These are phyloP conservation scores for Rutstroemia sp. DNA, from an alignment of 2,329 filamentous ascomycete species.

Conservation along the genomic window DNA sequence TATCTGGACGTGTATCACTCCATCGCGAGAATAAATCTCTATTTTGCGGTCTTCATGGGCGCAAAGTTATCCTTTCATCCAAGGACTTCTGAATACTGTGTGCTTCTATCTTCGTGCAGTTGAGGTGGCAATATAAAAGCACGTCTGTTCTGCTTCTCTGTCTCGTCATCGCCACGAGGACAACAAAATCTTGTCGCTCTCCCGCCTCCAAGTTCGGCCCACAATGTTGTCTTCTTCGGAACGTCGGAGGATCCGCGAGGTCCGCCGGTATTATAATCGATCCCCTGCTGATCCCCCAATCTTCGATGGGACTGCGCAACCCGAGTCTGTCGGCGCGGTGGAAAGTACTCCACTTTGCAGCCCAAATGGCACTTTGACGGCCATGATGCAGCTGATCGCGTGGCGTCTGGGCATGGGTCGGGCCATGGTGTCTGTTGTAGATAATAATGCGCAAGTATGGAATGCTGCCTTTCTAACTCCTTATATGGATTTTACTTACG, in stretches of 20 bases:
- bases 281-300: conserved; percentile 3
- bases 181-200: no score
- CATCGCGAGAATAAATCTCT: background rate
- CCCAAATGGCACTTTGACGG: conserved; percentile 34
- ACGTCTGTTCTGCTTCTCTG: no score
- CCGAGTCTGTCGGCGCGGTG: background rate
- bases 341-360: conserved; percentile 6
- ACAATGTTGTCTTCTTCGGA: conserved; percentile 3
- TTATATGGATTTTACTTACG: background rate
- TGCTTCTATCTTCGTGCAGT: no score
- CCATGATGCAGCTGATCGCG: conserved; percentile 39
- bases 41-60: no score
- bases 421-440: conserved; percentile 39
- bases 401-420: conserved; percentile 37
- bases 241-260: conserved; percentile 6
- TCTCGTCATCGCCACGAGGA: no score
- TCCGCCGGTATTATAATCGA: conserved; percentile 6
- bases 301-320: background rate
- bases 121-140: no score
- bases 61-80: no score
- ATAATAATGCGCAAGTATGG: conserved; percentile 19
- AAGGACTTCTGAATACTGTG: no score
- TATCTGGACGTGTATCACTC: background rate
- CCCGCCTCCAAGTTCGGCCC: background rate
- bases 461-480: background rate